Evolutionary conservation across 2,329 filamentous ascomycete genomes (phyloP), one percentile per base, ranked within the genome.

Genomic region (Mycogone perniciosa): DNA sequence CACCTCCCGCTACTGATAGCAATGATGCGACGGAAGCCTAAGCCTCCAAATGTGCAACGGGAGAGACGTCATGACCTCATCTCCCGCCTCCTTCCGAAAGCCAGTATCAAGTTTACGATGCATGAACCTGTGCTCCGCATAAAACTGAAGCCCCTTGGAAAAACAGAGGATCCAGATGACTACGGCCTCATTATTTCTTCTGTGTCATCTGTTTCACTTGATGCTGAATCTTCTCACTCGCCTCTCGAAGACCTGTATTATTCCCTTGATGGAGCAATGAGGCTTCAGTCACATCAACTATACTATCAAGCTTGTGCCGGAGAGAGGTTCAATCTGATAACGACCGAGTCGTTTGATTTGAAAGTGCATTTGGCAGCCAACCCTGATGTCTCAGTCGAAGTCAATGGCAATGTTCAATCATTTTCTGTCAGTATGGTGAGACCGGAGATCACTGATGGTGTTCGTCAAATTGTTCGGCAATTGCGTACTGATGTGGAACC

Each of bases 171-270:
- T 29, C 77, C 82, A 0, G 88, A 90, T 54, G 91, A 97, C 57
- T 97, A 93, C 59, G 93, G 99, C 63, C 77, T 99, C 31, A 86
- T 99, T 41, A 96, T 99, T 44, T 96, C 89, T 1, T 93, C 90
- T 2, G 89, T 96, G 8, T 97, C 95, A 0, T 96, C 92, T 0
- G 82, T 97, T 35, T 95, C 92, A 0, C 72, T 97, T 26, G 93
- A 99, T 61, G 79, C 95, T 44, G 93, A 99, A 63, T 96, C 93
- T 0, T 96, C 90, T n/a, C 93, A 99, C 69, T 93, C 89, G 3
- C 76, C 86, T 0, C 81, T 89, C 34, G 88, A 88, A 51, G 87
- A 95, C 33, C 72, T 90, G 4, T 88, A 96, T 63, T 99, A 99
- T 67, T 89, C 88, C 5, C 72, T 99, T 1, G 83, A 84, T 10